These are phyloP conservation scores for Reticulomyxa filosa DNA, from an alignment of 78 protist species.

Conservation along the genomic window DNA sequence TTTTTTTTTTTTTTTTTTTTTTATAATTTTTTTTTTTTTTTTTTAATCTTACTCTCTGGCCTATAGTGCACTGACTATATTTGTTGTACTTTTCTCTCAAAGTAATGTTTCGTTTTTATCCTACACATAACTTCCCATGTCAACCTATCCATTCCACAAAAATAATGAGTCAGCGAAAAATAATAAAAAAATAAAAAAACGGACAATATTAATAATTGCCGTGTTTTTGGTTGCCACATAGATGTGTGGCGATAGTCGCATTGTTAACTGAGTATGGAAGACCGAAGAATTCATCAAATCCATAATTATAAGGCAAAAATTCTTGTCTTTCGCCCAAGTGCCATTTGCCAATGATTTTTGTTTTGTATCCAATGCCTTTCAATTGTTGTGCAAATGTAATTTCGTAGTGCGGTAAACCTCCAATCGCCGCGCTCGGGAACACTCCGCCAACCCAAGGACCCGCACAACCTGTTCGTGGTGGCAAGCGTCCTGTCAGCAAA, in stretches of 20 bases:
- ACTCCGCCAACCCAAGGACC: not conserved
- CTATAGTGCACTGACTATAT: no score
- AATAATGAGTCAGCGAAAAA: no score
- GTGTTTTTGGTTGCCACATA: not conserved
- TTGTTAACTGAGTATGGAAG: slow-evolving; percentile 10
- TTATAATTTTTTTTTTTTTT: no score
- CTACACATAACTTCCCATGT: no score
- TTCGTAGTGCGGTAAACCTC: slow-evolving; percentile 9
- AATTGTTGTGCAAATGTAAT: not conserved
- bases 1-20: no score
- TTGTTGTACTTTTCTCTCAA: no score
- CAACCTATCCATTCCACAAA: no score
- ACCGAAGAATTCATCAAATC: slow-evolving; percentile 10
- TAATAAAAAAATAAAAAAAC: no score
- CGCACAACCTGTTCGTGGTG: not conserved
- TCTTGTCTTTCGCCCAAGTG: slow-evolving; percentile 4
- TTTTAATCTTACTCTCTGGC: no score
- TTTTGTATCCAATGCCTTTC: not conserved
- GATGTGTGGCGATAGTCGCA: not conserved
- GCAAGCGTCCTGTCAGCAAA: slow-evolving; percentile 13
- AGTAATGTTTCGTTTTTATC: no score
- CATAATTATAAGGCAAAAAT: slow-evolving; percentile 1
- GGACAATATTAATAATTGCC: not conserved
- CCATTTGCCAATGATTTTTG: slow-evolving; percentile 14
- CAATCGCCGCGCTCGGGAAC: not conserved